phyloP scores from a whole-genome alignment of 2,329 filamentous ascomycete species.

The Diaporthe ilicicola region DNA sequence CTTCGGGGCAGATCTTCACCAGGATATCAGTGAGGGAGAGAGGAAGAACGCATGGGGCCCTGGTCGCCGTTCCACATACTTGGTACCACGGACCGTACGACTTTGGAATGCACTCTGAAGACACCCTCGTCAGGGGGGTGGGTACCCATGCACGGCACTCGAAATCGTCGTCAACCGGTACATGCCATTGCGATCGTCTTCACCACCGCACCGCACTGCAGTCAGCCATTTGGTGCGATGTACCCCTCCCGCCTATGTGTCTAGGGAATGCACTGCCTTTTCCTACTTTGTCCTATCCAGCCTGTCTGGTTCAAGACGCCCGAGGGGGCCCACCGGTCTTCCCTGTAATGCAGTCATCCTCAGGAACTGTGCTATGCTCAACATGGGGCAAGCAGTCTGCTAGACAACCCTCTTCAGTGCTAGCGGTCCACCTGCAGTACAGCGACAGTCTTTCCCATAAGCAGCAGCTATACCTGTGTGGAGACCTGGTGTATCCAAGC shows the following conservation, averaged over 20 bases:
- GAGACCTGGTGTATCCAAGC: not conserved
- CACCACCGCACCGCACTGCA: slow-evolving; percentile 13
- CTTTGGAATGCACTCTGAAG: slow-evolving; percentile 20
- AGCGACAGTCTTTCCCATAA: not conserved
- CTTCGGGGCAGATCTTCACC: slow-evolving; percentile 8
- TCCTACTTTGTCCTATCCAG: not conserved
- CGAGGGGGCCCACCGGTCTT: slow-evolving; percentile 11
- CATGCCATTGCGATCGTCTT: slow-evolving; percentile 27
- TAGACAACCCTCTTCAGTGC: not conserved
- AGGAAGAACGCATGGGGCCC: not conserved
- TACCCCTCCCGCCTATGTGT: not conserved
- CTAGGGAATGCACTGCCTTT: slow-evolving; percentile 7
- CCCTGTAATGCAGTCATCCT: not conserved
- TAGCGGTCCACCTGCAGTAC: not conserved
- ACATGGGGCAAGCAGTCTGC: not conserved
- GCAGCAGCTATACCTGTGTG: not conserved
- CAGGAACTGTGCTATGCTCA: not conserved
- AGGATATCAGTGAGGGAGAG: slow-evolving; percentile 3
- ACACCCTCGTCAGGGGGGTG: slow-evolving; percentile 5
- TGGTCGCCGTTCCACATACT: slow-evolving; percentile 8
- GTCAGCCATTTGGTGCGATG: slow-evolving; percentile 29
- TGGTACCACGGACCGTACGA: slow-evolving; percentile 24
- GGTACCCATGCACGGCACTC: slow-evolving; percentile 11
- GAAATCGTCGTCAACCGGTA: slow-evolving; percentile 8
- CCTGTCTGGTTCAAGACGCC: slow-evolving; percentile 18